Evolutionary conservation across 345 rosid genomes (phyloP).

Genomic region (Ceriops zippeliana): DNA sequence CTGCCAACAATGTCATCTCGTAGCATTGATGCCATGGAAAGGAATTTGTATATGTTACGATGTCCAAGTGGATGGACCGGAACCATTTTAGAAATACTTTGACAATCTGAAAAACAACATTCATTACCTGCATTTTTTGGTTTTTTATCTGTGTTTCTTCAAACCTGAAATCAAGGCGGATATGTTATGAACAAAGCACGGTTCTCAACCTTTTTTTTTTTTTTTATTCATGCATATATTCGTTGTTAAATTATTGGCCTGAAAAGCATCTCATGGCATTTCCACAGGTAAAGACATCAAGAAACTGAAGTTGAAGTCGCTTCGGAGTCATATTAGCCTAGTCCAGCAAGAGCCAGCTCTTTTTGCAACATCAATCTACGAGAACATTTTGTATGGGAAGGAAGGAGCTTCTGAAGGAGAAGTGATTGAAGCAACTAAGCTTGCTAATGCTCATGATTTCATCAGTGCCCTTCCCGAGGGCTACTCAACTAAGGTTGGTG

Average conservation of each 20-base stretch:
- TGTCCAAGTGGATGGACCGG: no score
- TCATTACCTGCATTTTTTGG: no score
- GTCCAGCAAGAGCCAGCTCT: slow-evolving; percentile 98
- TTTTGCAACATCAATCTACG: slow-evolving; percentile 75
- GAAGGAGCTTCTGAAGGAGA: slow-evolving; percentile 74
- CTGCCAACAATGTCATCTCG: no score
- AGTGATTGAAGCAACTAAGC: slow-evolving; percentile 74
- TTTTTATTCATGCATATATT: no score
- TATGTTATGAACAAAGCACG: no score
- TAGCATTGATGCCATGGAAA: no score
- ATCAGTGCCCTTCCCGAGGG: slow-evolving; percentile 84
- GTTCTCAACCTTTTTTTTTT: no score
- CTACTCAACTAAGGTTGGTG: slow-evolving; percentile 83
- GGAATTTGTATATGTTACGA: no score
- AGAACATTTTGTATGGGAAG: slow-evolving; percentile 85
- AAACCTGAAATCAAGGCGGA: no score
- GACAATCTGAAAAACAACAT: no score
- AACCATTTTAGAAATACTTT: no score
- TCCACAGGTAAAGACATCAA: slow-evolving; percentile 65
- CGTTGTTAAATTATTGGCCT: background rate
- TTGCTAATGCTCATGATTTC: slow-evolving; percentile 83
- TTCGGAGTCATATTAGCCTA: slow-evolving; percentile 74
- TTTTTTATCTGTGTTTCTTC: no score
- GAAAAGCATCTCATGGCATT: slow-evolving; percentile 1
- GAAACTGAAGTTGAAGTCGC: slow-evolving; percentile 60